Evolutionary conservation across 345 rosid species (phyloP), one percentile per base, ranked within the genome.

Genomic region (Nasturtium officinale): DNA sequence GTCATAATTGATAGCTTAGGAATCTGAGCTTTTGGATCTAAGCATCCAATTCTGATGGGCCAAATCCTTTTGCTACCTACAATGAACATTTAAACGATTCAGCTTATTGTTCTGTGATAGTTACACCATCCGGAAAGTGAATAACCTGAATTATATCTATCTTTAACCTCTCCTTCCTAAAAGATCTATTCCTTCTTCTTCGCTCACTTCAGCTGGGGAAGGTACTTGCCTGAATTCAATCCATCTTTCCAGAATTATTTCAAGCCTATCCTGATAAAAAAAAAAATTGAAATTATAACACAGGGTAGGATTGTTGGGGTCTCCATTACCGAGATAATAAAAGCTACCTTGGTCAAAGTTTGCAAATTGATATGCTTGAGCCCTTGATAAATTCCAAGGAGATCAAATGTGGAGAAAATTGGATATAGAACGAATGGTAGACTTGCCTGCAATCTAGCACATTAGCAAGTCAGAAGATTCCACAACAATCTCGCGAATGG

Each of bases 331-430:
- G 48, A 73, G 26, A 48, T 33, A 25, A 43, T 3, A 47, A 61
- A 42, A 50, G 81, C 47, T 43, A 92, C 98, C 96, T 90, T 92
- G 16, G 93, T 90, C 68, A 92, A 75, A 56, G 96, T 92, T 73
- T 92, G 96, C 54, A 89, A 82, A 81, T 88, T 89, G 53, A 92
- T 85, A 76, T 92, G 83, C 82, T 86, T 84, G 54, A 92, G 96
- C 25, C 91, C 96, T 78, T 87, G 88, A 82, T 90, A 88, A 77
- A 88, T 88, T 25, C 98, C 98, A 16, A 84, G 74, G 47, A 92
- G 92, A 77, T 92, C 93, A 54, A 90, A n/a, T n/a, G 89, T 85
- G 9, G 89, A 67, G 79, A 90, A 92, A 66, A 88, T 56, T 21
- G 98, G 98, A 81, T 90, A 90, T 15, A 90, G 78, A 48, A 79